Evolutionary conservation across 306 rosid genomes (phyloP).

Genomic region (Crotalaria pallida): DNA sequence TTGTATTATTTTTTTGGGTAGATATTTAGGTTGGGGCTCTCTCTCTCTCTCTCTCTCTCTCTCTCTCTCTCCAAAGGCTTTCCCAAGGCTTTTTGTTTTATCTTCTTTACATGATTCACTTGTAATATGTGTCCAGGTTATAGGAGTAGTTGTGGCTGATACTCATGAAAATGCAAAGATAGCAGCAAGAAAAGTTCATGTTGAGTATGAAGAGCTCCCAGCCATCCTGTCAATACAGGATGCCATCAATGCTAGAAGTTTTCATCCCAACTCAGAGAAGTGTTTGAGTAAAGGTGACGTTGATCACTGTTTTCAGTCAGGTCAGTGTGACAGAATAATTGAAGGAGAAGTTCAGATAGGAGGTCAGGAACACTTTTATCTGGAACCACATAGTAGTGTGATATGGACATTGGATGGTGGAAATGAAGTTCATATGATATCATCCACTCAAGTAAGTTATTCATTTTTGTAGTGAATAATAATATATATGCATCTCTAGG

Average conservation of each 20-base stretch:
- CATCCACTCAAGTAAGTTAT: constrained; percentile 84
- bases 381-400: constrained; percentile 80
- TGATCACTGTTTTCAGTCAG: constrained; percentile 69
- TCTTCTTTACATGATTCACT: too few species aligned
- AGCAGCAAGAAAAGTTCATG: constrained; percentile 63
- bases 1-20: too few species aligned
- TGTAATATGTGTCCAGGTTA: constrained; percentile 46
- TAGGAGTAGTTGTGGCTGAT: constrained; percentile 92
- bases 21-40: too few species aligned
- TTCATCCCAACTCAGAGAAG: constrained; percentile 69
- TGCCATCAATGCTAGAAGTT: constrained; percentile 72
- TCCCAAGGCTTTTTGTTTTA: too few species aligned
- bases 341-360: constrained; percentile 90
- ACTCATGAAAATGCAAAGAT: constrained; percentile 90
- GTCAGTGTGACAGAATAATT: constrained; percentile 68
- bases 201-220: constrained; percentile 82
- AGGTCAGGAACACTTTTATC: constrained; percentile 96
- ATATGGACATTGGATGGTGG: constrained; percentile 91
- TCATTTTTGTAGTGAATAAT: background rate
- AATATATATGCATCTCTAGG: background rate
- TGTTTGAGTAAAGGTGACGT: constrained; percentile 72
- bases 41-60: too few species aligned
- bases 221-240: constrained; percentile 79
- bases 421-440: constrained; percentile 92
- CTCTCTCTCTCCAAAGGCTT: too few species aligned